phyloP scores from a whole-genome alignment of 179 eudicot genomes.

The Silene vulgaris region DNA sequence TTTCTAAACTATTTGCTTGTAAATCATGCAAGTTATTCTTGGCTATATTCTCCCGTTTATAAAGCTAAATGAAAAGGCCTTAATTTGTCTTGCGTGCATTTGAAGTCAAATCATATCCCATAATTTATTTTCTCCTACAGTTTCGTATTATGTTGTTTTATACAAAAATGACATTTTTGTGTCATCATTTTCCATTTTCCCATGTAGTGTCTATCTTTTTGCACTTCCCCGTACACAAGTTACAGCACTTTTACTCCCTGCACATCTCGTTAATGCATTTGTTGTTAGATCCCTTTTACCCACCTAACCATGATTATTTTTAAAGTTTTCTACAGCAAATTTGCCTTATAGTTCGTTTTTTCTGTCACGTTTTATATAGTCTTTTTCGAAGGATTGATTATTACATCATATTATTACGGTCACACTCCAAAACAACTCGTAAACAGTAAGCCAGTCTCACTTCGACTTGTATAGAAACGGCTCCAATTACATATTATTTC shows the following conservation, averaged over 20 bases:
- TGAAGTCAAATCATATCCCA: neutral
- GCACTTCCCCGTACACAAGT: neutral
- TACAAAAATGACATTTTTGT: neutral
- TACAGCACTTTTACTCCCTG: neutral
- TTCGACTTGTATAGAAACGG: too few species aligned
- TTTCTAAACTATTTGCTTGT: constrained; percentile 8
- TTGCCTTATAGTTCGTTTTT: neutral
- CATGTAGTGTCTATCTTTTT: neutral
- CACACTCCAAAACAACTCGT: too few species aligned
- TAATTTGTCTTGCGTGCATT: neutral
- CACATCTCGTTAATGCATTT: neutral
- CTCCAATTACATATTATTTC: too few species aligned
- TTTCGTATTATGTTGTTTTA: neutral
- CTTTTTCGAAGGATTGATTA: neutral
- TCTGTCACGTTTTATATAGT: neutral
- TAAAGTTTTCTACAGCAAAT: neutral
- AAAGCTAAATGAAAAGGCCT: neutral
- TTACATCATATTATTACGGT: neutral
- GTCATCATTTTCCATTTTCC: neutral
- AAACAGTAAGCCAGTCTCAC: too few species aligned
- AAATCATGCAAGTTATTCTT: neutral
- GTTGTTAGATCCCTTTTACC: neutral
- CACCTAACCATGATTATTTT: neutral
- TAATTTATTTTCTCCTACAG: neutral
- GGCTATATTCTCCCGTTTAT: neutral